Percentiles rank a stretch among this genome's conserved stretches.
These are phyloP conservation scores for Paraphysoderma sedebokerense DNA, from an alignment of 371 early-diverging fungal genomes.

Conservation along the genomic window DNA sequence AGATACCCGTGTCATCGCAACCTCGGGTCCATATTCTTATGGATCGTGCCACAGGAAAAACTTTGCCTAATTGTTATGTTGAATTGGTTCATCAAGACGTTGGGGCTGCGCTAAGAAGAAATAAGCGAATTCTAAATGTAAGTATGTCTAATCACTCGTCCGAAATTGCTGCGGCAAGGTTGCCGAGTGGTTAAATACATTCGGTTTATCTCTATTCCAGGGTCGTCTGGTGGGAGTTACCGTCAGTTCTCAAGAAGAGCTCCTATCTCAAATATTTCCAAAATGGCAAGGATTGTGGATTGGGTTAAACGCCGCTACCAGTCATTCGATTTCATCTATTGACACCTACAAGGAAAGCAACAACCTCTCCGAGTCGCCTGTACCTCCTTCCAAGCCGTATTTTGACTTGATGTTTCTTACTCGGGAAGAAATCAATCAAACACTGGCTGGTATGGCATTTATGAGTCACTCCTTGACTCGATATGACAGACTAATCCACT, in stretches of 20 bases:
- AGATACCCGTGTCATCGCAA: constrained; percentile 10
- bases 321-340: no score
- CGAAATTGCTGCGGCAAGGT: no score
- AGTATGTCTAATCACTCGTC: no score
- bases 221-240: constrained; percentile 41
- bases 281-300: constrained; percentile 40
- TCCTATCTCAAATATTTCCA: constrained; percentile 43
- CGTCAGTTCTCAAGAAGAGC: constrained; percentile 43
- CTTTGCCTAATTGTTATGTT: constrained; percentile 39
- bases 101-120: background rate
- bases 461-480: no score
- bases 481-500: no score
- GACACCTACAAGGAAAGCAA: no score
- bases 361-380: no score
- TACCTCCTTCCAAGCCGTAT: no score
- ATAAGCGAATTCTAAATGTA: no score
- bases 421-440: constrained; percentile 50
- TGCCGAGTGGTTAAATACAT: no score
- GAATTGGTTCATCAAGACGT: constrained; percentile 36
- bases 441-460: no score
- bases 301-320: constrained; percentile 13
- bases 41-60: constrained; percentile 45
- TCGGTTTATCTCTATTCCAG: constrained; percentile 10
- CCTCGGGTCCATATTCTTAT: constrained; percentile 24
- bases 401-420: constrained; percentile 35